phyloP scores from a whole-genome alignment of 345 rosid species.

The Barbarea vulgaris region DNA sequence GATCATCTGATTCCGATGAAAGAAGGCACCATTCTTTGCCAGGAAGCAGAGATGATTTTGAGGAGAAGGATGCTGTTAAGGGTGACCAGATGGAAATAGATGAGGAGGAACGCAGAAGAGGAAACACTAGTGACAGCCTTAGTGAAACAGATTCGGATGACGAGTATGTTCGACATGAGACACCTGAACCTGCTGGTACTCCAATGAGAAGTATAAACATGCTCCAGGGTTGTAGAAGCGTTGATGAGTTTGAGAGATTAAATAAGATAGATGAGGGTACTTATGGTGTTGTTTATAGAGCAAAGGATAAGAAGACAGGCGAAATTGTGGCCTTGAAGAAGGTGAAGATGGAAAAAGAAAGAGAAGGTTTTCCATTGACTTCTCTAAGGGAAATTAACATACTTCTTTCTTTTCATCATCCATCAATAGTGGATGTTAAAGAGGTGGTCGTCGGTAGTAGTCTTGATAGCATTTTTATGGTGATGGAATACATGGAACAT shows the following conservation, averaged over 20 bases:
- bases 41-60: conserved; percentile 56
- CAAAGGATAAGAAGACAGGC: conserved; percentile 87
- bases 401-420: conserved; percentile 95
- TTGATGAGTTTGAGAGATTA: conserved; percentile 95
- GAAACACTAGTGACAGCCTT: conserved; percentile 43
- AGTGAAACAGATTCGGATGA: conserved; percentile 60
- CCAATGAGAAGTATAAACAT: conserved; percentile 85
- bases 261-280: conserved; percentile 99
- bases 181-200: conserved; percentile 61
- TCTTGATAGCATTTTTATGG: conserved; percentile 98
- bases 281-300: conserved; percentile 98
- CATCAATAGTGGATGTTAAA: conserved; percentile 94
- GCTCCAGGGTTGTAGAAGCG: conserved; percentile 98
- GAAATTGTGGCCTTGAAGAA: conserved; percentile 98
- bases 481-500: conserved; percentile 99
- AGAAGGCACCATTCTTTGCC: conserved; percentile 49
- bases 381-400: conserved; percentile 93
- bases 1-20: conserved; percentile 73
- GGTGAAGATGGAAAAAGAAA: conserved; percentile 99
- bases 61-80: conserved; percentile 54
- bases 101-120: conserved; percentile 45
- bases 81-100: conserved; percentile 79
- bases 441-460: conserved; percentile 97
- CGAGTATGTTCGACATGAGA: conserved; percentile 49
- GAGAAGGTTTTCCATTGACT: conserved; percentile 98